These are phyloP conservation scores for Populus simonii DNA, from an alignment of 345 rosid genomes.

Conservation along the genomic window DNA sequence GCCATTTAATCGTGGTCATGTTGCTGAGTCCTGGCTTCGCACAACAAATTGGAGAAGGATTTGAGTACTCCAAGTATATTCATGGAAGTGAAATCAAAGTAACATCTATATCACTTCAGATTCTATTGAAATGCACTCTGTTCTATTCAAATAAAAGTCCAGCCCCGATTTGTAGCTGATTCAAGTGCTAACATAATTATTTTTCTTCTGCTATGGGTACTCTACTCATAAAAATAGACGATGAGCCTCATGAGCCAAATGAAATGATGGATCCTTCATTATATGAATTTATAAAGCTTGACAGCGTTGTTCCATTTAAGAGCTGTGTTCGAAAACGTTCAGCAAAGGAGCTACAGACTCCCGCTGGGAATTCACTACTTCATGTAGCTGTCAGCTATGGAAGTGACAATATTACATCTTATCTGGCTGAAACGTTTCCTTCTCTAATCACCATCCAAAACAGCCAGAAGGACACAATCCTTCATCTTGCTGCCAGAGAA, in stretches of 20 bases:
- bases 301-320: not conserved
- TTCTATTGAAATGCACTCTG: not conserved
- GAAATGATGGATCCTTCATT: not conserved
- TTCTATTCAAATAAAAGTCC: too few relatives aligned
- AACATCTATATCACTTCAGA: not conserved
- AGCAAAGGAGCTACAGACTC: not conserved
- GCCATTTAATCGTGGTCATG: not conserved
- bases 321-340: not conserved
- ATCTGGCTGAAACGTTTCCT: not conserved
- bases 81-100: not conserved
- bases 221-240: not conserved
- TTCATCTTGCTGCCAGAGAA: conserved; percentile 1
- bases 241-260: not conserved
- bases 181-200: too few relatives aligned
- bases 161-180: too few relatives aligned
- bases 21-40: not conserved
- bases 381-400: not conserved
- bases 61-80: not conserved
- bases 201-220: not conserved
- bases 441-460: not conserved
- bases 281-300: not conserved
- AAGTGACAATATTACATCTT: not conserved
- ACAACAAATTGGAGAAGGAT: not conserved
- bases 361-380: not conserved
- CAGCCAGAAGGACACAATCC: not conserved